Evolutionary conservation across 2,329 filamentous ascomycete genomes (phyloP).

Genomic region (Aureobasidium sp.): DNA sequence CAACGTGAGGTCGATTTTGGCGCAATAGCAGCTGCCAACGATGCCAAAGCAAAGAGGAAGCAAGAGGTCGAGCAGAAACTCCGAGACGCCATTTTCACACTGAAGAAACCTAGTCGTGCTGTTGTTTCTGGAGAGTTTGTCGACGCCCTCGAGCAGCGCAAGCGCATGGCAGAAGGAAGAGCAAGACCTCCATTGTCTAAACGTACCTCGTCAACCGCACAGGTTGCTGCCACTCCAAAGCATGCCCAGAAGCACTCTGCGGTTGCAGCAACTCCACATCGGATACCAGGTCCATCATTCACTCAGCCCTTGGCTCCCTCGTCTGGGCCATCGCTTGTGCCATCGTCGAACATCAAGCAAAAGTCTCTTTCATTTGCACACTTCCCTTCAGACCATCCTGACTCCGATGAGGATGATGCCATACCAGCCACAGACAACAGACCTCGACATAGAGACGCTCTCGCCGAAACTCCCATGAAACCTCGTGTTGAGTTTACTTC

Average conservation of each 20-base stretch:
- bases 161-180: conserved; percentile 26
- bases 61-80: conserved; percentile 63
- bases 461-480: conserved; percentile 18
- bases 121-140: conserved; percentile 60
- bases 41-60: conserved; percentile 57
- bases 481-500: not conserved
- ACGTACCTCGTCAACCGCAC: conserved; percentile 24
- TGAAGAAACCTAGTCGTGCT: conserved; percentile 70
- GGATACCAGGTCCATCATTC: conserved; percentile 23
- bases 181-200: conserved; percentile 22
- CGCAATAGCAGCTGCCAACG: conserved; percentile 46
- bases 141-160: conserved; percentile 59
- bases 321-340: conserved; percentile 32
- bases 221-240: conserved; percentile 40
- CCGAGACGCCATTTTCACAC: conserved; percentile 63
- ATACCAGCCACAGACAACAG: conserved; percentile 12
- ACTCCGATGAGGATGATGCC: conserved; percentile 19
- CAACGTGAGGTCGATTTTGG: conserved; percentile 49
- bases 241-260: conserved; percentile 28
- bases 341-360: conserved; percentile 34
- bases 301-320: conserved; percentile 16
- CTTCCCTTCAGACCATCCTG: conserved; percentile 8
- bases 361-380: conserved; percentile 20
- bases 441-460: conserved; percentile 18
- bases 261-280: conserved; percentile 25